phyloP scores from a whole-genome alignment of 1,139 yeast genomes.

The Geotrichum aggregatum region DNA sequence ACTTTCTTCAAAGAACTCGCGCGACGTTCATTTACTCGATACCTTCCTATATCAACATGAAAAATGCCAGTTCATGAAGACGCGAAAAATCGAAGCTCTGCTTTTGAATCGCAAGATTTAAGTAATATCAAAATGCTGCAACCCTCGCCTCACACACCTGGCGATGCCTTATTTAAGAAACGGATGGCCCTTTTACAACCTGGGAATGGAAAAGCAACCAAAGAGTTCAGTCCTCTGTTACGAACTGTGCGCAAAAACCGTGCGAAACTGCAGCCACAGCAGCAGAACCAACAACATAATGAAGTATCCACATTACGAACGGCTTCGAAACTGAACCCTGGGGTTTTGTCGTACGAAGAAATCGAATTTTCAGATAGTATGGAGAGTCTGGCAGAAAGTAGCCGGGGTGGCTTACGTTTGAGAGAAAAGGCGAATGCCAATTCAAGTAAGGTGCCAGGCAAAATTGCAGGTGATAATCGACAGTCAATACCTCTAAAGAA shows the following conservation, averaged over 20 bases:
- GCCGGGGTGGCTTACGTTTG: slow-evolving; percentile 11
- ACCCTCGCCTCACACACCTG: slow-evolving; percentile 10
- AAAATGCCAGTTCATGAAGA: slow-evolving; percentile 1
- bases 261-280: background rate
- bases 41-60: background rate
- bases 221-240: slow-evolving; percentile 27
- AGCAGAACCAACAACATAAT: background rate
- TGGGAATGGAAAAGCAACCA: slow-evolving; percentile 5
- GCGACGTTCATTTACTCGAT: background rate
- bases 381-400: slow-evolving; percentile 24
- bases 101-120: slow-evolving; percentile 17
- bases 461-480: slow-evolving; percentile 15
- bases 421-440: slow-evolving; percentile 1
- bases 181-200: slow-evolving; percentile 6
- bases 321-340: background rate
- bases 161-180: slow-evolving; percentile 6
- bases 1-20: background rate
- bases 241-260: slow-evolving; percentile 24
- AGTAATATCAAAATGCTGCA: slow-evolving; percentile 11
- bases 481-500: slow-evolving; percentile 29
- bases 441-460: slow-evolving; percentile 13
- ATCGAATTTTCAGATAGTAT: slow-evolving; percentile 24
- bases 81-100: slow-evolving; percentile 9
- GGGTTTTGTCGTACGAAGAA: slow-evolving; percentile 18
- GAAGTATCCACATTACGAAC: slow-evolving; percentile 5